Evolutionary conservation across 495 filamentous ascomycete genomes (phyloP).

Genomic region (Xylaria bambusicola): DNA sequence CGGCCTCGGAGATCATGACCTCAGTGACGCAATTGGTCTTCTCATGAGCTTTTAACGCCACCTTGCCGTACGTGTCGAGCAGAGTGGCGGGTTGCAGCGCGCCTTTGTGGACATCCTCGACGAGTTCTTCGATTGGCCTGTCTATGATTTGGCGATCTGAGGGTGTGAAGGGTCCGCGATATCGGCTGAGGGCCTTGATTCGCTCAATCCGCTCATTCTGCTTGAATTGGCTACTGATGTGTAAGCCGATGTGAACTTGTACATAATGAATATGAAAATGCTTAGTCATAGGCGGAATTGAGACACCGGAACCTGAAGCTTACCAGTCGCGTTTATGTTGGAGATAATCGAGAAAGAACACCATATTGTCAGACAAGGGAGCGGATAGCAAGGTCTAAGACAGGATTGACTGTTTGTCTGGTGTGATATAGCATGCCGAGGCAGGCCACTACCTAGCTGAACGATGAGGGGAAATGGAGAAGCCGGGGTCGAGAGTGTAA

Average conservation of each 20-base stretch:
- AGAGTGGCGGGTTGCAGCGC: slow-evolving; percentile 69
- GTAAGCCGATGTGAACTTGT: slow-evolving; percentile 6
- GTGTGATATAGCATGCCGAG: no score
- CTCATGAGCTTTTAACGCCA: slow-evolving; percentile 79
- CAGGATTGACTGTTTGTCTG: no score
- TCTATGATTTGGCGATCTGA: slow-evolving; percentile 66
- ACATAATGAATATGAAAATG: not conserved
- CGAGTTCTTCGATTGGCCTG: slow-evolving; percentile 75
- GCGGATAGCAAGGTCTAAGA: not conserved
- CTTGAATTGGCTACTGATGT: slow-evolving; percentile 67
- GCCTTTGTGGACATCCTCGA: slow-evolving; percentile 72
- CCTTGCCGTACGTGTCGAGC: slow-evolving; percentile 86
- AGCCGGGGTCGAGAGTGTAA: no score
- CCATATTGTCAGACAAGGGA: slow-evolving; percentile 33
- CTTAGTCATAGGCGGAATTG: not conserved
- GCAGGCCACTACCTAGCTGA: no score
- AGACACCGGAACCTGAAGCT: slow-evolving; percentile 11
- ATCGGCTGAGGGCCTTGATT: slow-evolving; percentile 65
- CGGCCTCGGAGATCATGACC: slow-evolving; percentile 77
- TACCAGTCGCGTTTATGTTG: slow-evolving; percentile 63
- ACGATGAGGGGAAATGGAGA: no score
- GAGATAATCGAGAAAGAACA: slow-evolving; percentile 60
- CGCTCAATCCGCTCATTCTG: slow-evolving; percentile 69
- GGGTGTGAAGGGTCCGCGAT: slow-evolving; percentile 63
- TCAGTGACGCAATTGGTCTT: slow-evolving; percentile 94